Percentiles rank a stretch among this genome's conserved stretches.
phyloP scores from a whole-genome alignment of 1,284 basidiomycete species.

The Volvariella surrecta region DNA sequence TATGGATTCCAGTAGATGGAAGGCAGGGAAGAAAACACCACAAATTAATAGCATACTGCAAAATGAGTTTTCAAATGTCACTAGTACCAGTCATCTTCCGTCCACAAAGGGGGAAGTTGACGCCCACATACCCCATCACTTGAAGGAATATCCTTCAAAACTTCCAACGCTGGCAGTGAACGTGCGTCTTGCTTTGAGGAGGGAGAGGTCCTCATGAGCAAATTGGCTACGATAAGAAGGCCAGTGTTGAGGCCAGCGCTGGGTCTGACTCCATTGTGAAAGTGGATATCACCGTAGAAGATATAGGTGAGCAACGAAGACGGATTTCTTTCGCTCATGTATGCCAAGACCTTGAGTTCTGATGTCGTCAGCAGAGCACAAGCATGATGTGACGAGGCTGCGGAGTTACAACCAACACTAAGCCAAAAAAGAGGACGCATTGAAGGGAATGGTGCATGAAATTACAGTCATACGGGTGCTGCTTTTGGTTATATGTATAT shows the following conservation, averaged over 20 bases:
- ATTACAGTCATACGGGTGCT: too few relatives aligned
- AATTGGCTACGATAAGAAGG: slow-evolving; percentile 26
- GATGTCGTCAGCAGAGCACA: too few relatives aligned
- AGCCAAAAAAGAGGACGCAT: too few relatives aligned
- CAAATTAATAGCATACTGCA: slow-evolving; percentile 12
- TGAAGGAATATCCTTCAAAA: slow-evolving; percentile 27
- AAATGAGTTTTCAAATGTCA: too few relatives aligned
- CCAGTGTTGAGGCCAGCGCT: slow-evolving; percentile 22
- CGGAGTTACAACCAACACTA: too few relatives aligned
- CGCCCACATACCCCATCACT: slow-evolving; percentile 25
- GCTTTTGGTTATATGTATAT: too few relatives aligned
- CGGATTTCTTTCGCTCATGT: too few relatives aligned
- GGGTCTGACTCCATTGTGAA: slow-evolving; percentile 23
- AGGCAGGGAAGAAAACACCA: slow-evolving; percentile 32
- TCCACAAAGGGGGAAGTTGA: too few relatives aligned
- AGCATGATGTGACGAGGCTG: too few relatives aligned
- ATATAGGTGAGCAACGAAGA: slow-evolving; percentile 17
- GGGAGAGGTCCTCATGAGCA: slow-evolving; percentile 31
- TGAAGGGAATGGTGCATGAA: too few relatives aligned
- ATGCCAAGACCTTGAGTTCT: too few relatives aligned
- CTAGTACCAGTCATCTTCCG: too few relatives aligned
- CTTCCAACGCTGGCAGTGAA: slow-evolving; percentile 15
- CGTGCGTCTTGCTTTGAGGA: slow-evolving; percentile 20
- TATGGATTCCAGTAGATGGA: slow-evolving; percentile 41
- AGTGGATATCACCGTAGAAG: slow-evolving; percentile 18